A percentile compares a stretch with the other conserved stretches of the same genome.
Evolutionary conservation across 192 early-diverging fungal species (phyloP).

Genomic region (Coemansia sp.): DNA sequence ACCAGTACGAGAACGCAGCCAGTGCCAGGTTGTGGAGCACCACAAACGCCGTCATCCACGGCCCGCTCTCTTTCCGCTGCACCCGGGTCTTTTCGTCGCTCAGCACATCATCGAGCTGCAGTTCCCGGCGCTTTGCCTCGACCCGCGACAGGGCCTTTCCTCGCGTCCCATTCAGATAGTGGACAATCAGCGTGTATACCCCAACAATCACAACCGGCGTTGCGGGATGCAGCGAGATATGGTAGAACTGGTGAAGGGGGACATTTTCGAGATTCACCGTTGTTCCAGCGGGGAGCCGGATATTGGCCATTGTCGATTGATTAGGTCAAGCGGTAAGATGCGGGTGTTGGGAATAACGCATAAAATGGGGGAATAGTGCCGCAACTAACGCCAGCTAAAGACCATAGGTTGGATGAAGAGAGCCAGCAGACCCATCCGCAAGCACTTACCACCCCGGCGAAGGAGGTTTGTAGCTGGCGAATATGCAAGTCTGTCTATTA

Average conservation of each 20-base stretch:
- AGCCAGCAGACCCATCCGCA: no score
- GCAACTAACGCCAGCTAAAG: no score
- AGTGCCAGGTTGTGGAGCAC: constrained; percentile 74
- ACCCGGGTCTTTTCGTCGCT: background rate
- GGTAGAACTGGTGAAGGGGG: constrained; percentile 69
- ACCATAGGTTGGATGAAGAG: no score
- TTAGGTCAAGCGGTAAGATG: no score
- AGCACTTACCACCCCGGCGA: no score
- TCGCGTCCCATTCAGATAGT: constrained; percentile 31
- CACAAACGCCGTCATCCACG: constrained; percentile 72
- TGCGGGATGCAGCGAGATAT: constrained; percentile 63
- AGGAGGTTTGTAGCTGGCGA: no score
- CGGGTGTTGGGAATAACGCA: no score
- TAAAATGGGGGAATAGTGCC: no score
- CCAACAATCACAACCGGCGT: constrained; percentile 61
- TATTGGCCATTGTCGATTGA: constrained; percentile 23
- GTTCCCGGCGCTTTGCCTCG: constrained; percentile 33
- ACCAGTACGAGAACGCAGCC: constrained; percentile 69
- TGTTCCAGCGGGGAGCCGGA: constrained; percentile 44
- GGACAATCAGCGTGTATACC: constrained; percentile 54
- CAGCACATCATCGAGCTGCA: constrained; percentile 15
- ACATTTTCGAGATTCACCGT: constrained; percentile 55
- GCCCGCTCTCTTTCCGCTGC: constrained; percentile 31
- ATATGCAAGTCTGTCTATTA: no score
- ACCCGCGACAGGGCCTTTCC: constrained; percentile 30